Base-by-base conservation (phyloP, 2,329 filamentous ascomycete genomes). In the Aspergillus oerlinghausenensis region DNA sequence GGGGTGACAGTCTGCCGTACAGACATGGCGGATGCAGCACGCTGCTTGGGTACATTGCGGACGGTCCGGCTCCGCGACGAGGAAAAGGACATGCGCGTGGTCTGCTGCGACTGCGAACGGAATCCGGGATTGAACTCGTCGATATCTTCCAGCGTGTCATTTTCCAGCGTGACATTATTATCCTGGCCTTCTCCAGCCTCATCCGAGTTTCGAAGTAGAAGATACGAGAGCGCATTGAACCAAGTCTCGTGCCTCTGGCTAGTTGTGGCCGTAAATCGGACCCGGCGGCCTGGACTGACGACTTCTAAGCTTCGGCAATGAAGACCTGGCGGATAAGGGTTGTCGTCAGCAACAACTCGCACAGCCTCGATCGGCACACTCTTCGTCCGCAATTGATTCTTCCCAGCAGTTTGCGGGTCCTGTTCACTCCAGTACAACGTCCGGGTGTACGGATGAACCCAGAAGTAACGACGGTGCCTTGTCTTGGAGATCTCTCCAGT, bases 401-500 rank as follows among this genome's bases (percentile, higher is more conserved):
- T 86, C n/a, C 89, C 89, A 49, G 88, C 89, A 49, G 81, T 83
- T 29, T 89, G 87, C 6, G 94, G 94, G 71, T 97, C 92, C 54
- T 87, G 83, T 63, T 96, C 89, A 70, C 92, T 96, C 94, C 94
- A 99, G 80, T 97, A 97, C 65, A 99, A 75, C 4, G 93, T 97
- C 51, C 92, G 85, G 3, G 93, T 99, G 75, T 97, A 99, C 0
- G 94, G 94, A 71, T 99, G 94, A 23, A 99, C 90, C 94, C 94
- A 99, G 82, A 99, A 99, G 80, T 97, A 99, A 32, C 94, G 87
- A 60, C 90, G 86, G 74, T 99, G 94, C 52, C 94, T 85, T 55
- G 92, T 96, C 65, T 87, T 88, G 17, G 92, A 97, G 75, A 96
- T 86, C 61, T 92, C 89, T 54, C 87, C 89, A 25, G 93, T 88